A percentile compares a stretch with the other conserved stretches of the same genome.
Conservation (phyloP, 2,329 filamentous ascomycete species). For the Xylaria sp. region DNA sequence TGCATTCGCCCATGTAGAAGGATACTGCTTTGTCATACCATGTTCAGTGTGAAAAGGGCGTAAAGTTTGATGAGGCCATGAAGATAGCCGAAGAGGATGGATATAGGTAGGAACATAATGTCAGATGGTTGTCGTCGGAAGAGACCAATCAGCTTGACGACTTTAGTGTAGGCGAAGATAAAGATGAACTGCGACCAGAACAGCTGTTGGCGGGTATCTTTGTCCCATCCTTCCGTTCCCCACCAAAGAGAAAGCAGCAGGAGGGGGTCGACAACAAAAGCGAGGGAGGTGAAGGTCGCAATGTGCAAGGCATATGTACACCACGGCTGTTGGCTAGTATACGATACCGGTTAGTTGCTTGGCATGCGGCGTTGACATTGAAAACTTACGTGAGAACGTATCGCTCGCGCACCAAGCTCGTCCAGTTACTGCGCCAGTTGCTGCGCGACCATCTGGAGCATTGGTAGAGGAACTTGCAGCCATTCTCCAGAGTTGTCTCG, state of each 20-base stretch:
- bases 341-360: slow-evolving; percentile 27
- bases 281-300: slow-evolving; percentile 90
- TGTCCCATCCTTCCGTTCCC: slow-evolving; percentile 71
- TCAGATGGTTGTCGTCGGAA: slow-evolving; percentile 87
- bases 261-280: slow-evolving; percentile 79
- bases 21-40: slow-evolving; percentile 64
- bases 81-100: slow-evolving; percentile 89
- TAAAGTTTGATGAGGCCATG: slow-evolving; percentile 94
- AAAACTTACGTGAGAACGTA: slow-evolving; percentile 85
- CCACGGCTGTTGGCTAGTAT: slow-evolving; percentile 92
- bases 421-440: slow-evolving; percentile 98
- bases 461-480: slow-evolving; percentile 88
- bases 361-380: neutral
- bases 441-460: slow-evolving; percentile 95
- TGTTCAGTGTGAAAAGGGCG: slow-evolving; percentile 81
- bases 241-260: slow-evolving; percentile 76
- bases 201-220: slow-evolving; percentile 61
- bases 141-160: slow-evolving; percentile 88
- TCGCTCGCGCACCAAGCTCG: slow-evolving; percentile 84
- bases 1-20: slow-evolving; percentile 3
- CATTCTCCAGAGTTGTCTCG: slow-evolving; percentile 90
- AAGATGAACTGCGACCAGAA: slow-evolving; percentile 74
- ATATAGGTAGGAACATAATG: slow-evolving; percentile 81
- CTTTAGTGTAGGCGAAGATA: slow-evolving; percentile 86
- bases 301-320: slow-evolving; percentile 92